Conservation (phyloP, 306 rosid species). For the Medicago arabica region DNA sequence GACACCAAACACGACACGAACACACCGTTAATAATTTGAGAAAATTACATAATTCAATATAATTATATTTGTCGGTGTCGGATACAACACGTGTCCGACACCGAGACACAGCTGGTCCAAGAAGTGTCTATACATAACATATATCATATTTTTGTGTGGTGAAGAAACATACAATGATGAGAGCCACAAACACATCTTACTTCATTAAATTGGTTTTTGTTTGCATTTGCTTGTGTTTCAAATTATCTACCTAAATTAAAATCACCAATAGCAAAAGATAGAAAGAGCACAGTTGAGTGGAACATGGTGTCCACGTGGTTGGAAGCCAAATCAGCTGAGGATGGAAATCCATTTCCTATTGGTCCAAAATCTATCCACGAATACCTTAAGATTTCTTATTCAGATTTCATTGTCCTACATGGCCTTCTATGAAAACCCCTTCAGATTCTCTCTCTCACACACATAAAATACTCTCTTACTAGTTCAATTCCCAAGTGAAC, state of each 20-base stretch:
- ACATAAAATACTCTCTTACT: slow-evolving; percentile 41
- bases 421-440: slow-evolving; percentile 54
- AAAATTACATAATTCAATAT: too few species aligned
- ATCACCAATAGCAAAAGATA: slow-evolving; percentile 21
- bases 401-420: slow-evolving; percentile 81
- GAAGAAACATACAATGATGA: not conserved
- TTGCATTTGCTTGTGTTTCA: slow-evolving; percentile 13
- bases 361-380: slow-evolving; percentile 90
- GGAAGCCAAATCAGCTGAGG: slow-evolving; percentile 52
- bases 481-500: slow-evolving; percentile 24
- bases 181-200: not conserved
- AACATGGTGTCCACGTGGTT: slow-evolving; percentile 67
- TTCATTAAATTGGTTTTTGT: slow-evolving; percentile 35
- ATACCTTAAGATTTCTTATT: slow-evolving; percentile 50
- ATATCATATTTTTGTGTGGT: slow-evolving; percentile 39
- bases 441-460: slow-evolving; percentile 54
- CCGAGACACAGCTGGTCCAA: too few species aligned
- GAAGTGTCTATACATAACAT: too few species aligned
- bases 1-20: too few species aligned
- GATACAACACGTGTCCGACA: too few species aligned
- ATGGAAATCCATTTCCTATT: slow-evolving; percentile 64
- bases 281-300: slow-evolving; percentile 27
- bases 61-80: too few species aligned
- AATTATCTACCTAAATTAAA: slow-evolving; percentile 25
- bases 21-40: too few species aligned